phyloP scores from a whole-genome alignment of 352 stramenopile species.

The Globisporangium carolinianum region DNA sequence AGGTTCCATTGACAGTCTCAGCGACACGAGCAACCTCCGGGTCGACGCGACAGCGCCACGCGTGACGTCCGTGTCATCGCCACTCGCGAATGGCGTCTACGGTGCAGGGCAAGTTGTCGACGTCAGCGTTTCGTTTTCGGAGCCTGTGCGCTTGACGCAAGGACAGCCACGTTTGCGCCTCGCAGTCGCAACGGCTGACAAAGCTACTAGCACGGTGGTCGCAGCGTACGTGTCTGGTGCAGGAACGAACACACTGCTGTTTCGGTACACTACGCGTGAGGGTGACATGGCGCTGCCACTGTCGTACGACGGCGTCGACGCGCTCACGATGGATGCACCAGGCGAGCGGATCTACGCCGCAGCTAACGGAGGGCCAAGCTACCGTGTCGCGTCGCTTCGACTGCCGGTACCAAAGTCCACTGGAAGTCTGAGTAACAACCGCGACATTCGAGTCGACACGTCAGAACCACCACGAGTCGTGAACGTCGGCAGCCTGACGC shows the following conservation, averaged over 20 bases:
- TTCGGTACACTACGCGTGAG: conserved; percentile 26
- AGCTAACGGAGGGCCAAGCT: conserved; percentile 11
- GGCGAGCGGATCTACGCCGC: conserved; percentile 18
- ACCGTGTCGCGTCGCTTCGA: conserved; percentile 29
- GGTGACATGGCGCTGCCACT: conserved; percentile 56
- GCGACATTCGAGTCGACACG: conserved; percentile 59
- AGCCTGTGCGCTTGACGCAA: conserved; percentile 26
- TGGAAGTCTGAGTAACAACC: conserved; percentile 55
- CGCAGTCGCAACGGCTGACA: conserved; percentile 15
- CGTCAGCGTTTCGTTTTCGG: conserved; percentile 48
- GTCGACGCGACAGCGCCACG: conserved; percentile 38
- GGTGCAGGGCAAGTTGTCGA: conserved; percentile 49
- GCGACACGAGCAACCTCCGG: conserved; percentile 22
- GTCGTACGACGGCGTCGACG: conserved; percentile 46
- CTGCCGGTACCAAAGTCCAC: conserved; percentile 32
- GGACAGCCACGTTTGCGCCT: conserved; percentile 29
- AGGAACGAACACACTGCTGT: conserved; percentile 28
- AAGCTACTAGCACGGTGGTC: conserved; percentile 2
- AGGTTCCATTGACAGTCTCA: conserved; percentile 36
- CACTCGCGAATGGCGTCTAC: conserved; percentile 40
- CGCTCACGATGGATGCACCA: conserved; percentile 22
- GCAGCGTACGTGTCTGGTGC: conserved; percentile 33
- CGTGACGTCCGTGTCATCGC: conserved; percentile 40
- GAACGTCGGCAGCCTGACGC: conserved; percentile 30
- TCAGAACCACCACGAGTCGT: conserved; percentile 46